Conservation (phyloP, 73 alveolate species). For the Paramecium caudatum region DNA sequence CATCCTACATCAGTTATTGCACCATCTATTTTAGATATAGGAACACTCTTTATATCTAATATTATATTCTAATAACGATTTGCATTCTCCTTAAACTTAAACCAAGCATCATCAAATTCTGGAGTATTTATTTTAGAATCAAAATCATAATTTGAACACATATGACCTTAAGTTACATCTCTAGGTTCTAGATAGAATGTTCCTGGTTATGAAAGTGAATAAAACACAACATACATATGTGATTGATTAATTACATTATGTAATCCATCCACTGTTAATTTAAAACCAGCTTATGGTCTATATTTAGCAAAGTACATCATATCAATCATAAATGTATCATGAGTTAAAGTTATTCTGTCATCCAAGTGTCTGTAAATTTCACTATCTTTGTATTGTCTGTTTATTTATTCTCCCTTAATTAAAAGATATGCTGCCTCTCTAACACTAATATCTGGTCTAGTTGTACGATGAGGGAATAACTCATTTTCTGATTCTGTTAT, state of each 20-base stretch:
- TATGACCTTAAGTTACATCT: conserved; percentile 56
- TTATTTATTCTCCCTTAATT: conserved; percentile 61
- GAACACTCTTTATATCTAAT: conserved; percentile 73
- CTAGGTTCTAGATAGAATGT: conserved; percentile 72
- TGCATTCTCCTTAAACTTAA: conserved; percentile 72
- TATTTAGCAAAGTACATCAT: conserved; percentile 81
- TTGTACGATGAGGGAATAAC: conserved; percentile 41
- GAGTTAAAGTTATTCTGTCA: conserved; percentile 57
- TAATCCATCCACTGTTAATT: conserved; percentile 88
- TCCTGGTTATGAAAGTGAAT: conserved; percentile 71
- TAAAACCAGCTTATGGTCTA: conserved; percentile 84
- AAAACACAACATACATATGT: conserved; percentile 68
- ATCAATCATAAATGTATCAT: conserved; percentile 77
- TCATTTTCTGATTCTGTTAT: conserved; percentile 73
- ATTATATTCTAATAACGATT: conserved; percentile 68
- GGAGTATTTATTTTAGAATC: conserved; percentile 77
- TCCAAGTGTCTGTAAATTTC: conserved; percentile 72
- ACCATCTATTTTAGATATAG: conserved; percentile 78
- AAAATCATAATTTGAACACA: conserved; percentile 77
- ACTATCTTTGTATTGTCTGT: conserved; percentile 42
- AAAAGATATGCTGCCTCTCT: conserved; percentile 72
- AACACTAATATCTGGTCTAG: conserved; percentile 47
- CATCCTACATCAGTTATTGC: conserved; percentile 87
- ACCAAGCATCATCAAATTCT: conserved; percentile 75
- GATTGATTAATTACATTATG: conserved; percentile 80